Evolutionary conservation across 495 filamentous ascomycete species (phyloP).

Genomic region (Tetracladium marchalianum): DNA sequence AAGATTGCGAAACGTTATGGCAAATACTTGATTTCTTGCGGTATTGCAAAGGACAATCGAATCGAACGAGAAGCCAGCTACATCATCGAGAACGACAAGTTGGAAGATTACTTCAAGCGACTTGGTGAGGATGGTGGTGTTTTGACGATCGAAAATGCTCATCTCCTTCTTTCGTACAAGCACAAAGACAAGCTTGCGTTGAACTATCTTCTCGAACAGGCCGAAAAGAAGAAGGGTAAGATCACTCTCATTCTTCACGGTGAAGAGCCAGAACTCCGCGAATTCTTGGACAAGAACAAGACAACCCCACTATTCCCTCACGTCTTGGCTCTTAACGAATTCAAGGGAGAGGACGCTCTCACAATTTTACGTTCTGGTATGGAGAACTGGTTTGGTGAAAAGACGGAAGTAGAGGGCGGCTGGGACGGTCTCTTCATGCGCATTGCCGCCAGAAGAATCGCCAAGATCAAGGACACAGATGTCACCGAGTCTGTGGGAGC

Average conservation of each 20-base stretch:
- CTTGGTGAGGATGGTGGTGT: conserved; percentile 1
- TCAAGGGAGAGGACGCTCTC: conserved; percentile 44
- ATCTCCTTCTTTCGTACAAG: background rate
- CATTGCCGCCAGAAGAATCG: conserved; percentile 42
- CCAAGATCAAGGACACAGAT: conserved; percentile 31
- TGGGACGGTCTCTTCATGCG: conserved; percentile 50
- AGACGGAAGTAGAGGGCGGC: conserved; percentile 52
- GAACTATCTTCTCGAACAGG: conserved; percentile 61
- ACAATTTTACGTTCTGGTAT: too few relatives aligned
- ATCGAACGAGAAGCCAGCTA: background rate
- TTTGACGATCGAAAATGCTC: conserved; percentile 1
- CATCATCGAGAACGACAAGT: too few relatives aligned
- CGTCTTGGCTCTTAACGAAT: conserved; percentile 56
- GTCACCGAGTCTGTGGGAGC: too few relatives aligned
- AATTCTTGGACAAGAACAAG: conserved; percentile 44
- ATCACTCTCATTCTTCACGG: conserved; percentile 69
- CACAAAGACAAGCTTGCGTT: conserved; percentile 54
- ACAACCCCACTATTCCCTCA: conserved; percentile 39
- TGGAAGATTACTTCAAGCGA: too few relatives aligned
- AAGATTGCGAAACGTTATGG: conserved; percentile 45
- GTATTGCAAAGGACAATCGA: background rate
- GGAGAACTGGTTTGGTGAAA: background rate
- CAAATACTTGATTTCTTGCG: conserved; percentile 7
- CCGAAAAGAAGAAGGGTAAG: conserved; percentile 65
- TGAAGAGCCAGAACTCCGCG: conserved; percentile 60